Conservation (phyloP, 495 filamentous ascomycete species). For the Penicillium parvum region DNA sequence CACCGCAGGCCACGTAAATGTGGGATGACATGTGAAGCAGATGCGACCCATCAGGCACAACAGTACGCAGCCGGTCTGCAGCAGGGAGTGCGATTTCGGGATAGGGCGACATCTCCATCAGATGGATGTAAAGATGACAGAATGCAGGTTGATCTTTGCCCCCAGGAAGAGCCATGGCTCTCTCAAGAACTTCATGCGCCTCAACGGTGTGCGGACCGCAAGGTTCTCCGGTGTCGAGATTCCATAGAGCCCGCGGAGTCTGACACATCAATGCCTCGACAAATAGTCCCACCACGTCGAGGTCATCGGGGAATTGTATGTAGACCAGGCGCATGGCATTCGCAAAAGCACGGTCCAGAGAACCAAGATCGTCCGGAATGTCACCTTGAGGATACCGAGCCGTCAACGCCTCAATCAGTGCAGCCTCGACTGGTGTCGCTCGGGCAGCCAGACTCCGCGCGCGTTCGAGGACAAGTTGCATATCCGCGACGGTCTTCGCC, state of each 20-base stretch:
- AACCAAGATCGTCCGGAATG: slow-evolving; percentile 32
- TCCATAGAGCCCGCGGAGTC: slow-evolving; percentile 58
- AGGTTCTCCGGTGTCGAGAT: slow-evolving; percentile 51
- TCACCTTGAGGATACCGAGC: slow-evolving; percentile 44
- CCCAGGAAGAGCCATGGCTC: slow-evolving; percentile 35
- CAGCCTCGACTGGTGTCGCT: slow-evolving; percentile 42
- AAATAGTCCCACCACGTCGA: slow-evolving; percentile 55
- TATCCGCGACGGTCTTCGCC: slow-evolving; percentile 42
- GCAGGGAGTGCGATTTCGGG: slow-evolving; percentile 52
- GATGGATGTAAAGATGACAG: slow-evolving; percentile 63
- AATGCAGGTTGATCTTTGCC: slow-evolving; percentile 50
- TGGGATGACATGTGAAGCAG: slow-evolving; percentile 66
- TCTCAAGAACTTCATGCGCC: slow-evolving; percentile 48
- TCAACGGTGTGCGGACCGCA: slow-evolving; percentile 49
- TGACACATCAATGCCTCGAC: slow-evolving; percentile 63
- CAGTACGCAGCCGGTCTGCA: slow-evolving; percentile 53
- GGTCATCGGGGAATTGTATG: slow-evolving; percentile 41
- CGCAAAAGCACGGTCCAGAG: slow-evolving; percentile 51
- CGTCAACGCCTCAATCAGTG: slow-evolving; percentile 50
- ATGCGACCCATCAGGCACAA: slow-evolving; percentile 60
- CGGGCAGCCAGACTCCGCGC: no score
- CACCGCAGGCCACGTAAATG: slow-evolving; percentile 59
- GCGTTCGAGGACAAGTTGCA: slow-evolving; percentile 31
- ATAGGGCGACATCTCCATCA: slow-evolving; percentile 61
- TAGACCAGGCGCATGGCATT: slow-evolving; percentile 55